Conservation (phyloP, 2,329 filamentous ascomycete species). For the Curvularia sp. region DNA sequence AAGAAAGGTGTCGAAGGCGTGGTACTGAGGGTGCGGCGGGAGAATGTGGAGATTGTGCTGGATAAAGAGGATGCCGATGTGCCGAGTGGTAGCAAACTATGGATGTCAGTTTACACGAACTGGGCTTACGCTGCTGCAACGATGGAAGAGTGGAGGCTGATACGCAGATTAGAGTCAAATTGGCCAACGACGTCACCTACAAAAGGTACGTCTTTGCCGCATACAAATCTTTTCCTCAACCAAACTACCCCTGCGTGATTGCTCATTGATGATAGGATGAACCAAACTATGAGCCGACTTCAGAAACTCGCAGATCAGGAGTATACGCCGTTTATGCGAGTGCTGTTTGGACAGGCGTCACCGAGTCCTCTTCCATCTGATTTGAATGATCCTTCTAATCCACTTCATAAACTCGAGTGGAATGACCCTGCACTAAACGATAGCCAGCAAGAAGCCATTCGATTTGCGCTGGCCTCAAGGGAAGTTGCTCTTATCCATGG, state of each 20-base stretch:
- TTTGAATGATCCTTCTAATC: slow-evolving; percentile 50
- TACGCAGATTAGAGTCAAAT: slow-evolving; percentile 61
- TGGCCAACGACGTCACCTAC: slow-evolving; percentile 71
- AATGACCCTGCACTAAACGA: slow-evolving; percentile 64
- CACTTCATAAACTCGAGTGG: slow-evolving; percentile 59
- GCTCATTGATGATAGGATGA: slow-evolving; percentile 58
- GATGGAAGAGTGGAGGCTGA: slow-evolving; percentile 39
- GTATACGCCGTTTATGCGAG: slow-evolving; percentile 64
- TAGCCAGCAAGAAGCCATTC: slow-evolving; percentile 68
- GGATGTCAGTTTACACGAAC: slow-evolving; percentile 61
- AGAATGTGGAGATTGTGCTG: slow-evolving; percentile 69
- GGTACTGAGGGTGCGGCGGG: slow-evolving; percentile 68
- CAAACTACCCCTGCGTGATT: not conserved
- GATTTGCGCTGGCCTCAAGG: slow-evolving; percentile 81
- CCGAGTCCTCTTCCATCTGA: slow-evolving; percentile 59
- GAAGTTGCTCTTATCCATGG: slow-evolving; percentile 93
- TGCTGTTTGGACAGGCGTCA: slow-evolving; percentile 65
- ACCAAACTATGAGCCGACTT: slow-evolving; percentile 67
- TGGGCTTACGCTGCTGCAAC: not conserved
- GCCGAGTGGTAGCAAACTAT: slow-evolving; percentile 62
- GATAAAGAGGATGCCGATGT: slow-evolving; percentile 68
- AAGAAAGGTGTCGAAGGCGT: slow-evolving; percentile 73
- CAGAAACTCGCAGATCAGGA: slow-evolving; percentile 63
- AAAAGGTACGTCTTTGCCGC: slow-evolving; percentile 57
- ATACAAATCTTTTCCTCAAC: slow-evolving; percentile 9